Evolutionary conservation across 1,284 basidiomycete species (phyloP), one percentile per base, ranked within the genome.

Genomic region (Ceratobasidium sp.): DNA sequence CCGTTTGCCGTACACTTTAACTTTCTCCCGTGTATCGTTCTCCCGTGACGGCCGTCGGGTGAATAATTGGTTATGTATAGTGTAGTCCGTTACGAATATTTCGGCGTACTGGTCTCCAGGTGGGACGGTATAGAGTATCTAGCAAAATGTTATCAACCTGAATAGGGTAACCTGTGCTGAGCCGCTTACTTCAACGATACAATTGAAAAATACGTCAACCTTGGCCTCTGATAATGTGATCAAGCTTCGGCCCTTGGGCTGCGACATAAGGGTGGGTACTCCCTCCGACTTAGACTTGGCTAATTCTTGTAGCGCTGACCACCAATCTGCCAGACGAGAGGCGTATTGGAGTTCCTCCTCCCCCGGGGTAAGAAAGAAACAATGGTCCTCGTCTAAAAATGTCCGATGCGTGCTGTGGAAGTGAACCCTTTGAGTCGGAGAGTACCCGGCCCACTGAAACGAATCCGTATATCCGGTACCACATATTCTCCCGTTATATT

Each of bases 381-480:
- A 64, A 49, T 64, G 60, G 1, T 64, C 60, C 19, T 53, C 36
- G 23, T 64, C 60, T 8, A 5, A 23, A 30, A 64, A 64, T 11
- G 49, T 29, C 44, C 60, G 21, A 13, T 13, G 30, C 8, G 25
- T 46, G 50, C 60, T 64, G 49, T 64, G 50, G 19, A 64, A 64
- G 19, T 64, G 60, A 13, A 39, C 36, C 14, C 44, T 54, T 39
- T 64, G 21, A 2, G 50, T 7, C 7, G 33, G 49, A 13, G 60
- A 64, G 42, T 64, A 64, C 7, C 60, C 60, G 14, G 60, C 60
- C 60, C 60, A 64, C 27, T 53, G 49, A 44, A 64, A 64, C 6
- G 49, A 21, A 19, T 64, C 60, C 6, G 13, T 6, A 44, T 64
- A 64, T 8, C 60, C 60, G 39, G 60, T 64, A 11, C 49, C 60